Evolutionary conservation across 495 filamentous ascomycete species (phyloP), one percentile per base, ranked within the genome.

Genomic region (Penicillium psychrofluorescens): DNA sequence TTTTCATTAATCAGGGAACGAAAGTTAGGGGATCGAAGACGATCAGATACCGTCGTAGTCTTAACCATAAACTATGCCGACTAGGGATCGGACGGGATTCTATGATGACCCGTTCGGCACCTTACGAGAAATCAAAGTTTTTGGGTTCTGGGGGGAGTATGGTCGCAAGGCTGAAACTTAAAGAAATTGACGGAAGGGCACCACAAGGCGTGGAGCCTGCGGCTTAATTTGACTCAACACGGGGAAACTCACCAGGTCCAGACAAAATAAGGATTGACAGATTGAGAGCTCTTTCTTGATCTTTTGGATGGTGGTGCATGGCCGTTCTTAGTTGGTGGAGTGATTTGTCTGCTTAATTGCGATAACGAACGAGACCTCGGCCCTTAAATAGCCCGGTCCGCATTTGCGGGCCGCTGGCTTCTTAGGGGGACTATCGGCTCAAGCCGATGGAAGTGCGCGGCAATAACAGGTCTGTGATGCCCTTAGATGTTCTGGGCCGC

Each of bases 91-190:
- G 75, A 70, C 71, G 75, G 71, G 74, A 77, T 80, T 72, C 64
- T 69, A 75, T 77, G 68, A 75, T 80, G 75, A 78, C 75, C 72
- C 70, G 68, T 71, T 80, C 75, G 72, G 73, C 70, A 79, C 74
- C 75, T 80, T 80, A 77, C 75, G 70, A 79, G 73, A 80, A 81
- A 82, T 79, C 74, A 82, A 79, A 80, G 75, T 80, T 66, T 80
- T 79, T 81, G 75, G 75, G 75, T 75, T 79, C 76, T 74, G 71
- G 75, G 75, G 76, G 76, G 74, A 80, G 76, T 80, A 80, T 80
- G 75, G 75, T 79, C 76, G 76, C 74, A 79, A 79, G 71, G 72
- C 73, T 79, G 73, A 79, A 77, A 78, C 72, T 78, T 77, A 75
- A 77, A 79, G 72, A 77, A 71, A 78, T 79, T 78, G 71, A 77